Conservation (phyloP, 2,329 filamentous ascomycete genomes). For the Colletotrichum sp. region DNA sequence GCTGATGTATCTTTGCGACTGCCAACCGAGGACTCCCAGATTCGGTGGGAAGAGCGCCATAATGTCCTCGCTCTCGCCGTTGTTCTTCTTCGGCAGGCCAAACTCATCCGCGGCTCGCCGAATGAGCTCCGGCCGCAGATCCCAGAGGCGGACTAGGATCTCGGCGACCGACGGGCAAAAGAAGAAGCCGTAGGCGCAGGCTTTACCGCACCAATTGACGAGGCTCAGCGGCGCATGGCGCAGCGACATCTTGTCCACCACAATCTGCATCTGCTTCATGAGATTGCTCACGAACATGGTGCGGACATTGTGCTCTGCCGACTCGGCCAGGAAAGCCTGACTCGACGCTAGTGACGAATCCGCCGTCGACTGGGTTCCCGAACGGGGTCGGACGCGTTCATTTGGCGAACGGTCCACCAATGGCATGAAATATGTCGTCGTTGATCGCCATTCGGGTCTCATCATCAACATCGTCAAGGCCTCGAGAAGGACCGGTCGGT, state of each 20-base stretch:
- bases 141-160: conserved; percentile 83
- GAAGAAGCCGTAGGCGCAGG: conserved; percentile 91
- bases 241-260: conserved; percentile 88
- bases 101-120: conserved; percentile 75
- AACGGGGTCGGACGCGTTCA: conserved; percentile 50
- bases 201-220: conserved; percentile 88
- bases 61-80: conserved; percentile 67
- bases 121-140: conserved; percentile 70
- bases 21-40: conserved; percentile 64
- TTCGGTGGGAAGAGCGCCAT: conserved; percentile 71
- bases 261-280: conserved; percentile 81
- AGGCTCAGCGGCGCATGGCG: conserved; percentile 69
- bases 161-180: conserved; percentile 89
- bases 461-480: conserved; percentile 84
- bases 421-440: conserved; percentile 71
- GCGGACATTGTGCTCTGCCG: conserved; percentile 85
- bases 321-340: conserved; percentile 62
- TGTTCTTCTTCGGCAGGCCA: conserved; percentile 62
- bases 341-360: conserved; percentile 73
- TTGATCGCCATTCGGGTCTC: conserved; percentile 83
- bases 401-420: conserved; percentile 59
- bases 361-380: conserved; percentile 52
- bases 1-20: conserved; percentile 52
- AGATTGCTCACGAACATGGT: conserved; percentile 87
- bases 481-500: conserved; percentile 81